Evolutionary conservation across 2,329 filamentous ascomycete genomes (phyloP).

Genomic region (Colletotrichum scovillei): DNA sequence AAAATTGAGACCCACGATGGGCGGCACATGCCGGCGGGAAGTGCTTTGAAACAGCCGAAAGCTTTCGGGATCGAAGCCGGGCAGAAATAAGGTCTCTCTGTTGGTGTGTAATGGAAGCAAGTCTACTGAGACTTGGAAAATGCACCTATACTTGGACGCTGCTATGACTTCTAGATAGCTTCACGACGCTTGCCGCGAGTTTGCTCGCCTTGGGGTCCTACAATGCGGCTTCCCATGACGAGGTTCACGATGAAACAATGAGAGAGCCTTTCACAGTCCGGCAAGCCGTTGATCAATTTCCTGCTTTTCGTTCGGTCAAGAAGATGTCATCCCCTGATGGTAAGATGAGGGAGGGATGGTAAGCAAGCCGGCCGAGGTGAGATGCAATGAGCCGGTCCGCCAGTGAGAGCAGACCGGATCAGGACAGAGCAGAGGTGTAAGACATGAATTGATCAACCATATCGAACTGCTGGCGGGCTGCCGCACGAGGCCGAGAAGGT

Average conservation of each 20-base stretch:
- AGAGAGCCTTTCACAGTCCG: background rate
- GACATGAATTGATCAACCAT: background rate
- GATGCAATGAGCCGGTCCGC: background rate
- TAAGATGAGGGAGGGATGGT: background rate
- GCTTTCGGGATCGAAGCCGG: background rate
- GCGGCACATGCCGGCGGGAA: background rate
- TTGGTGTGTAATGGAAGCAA: background rate
- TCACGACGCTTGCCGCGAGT: background rate
- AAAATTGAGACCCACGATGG: background rate
- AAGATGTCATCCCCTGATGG: background rate
- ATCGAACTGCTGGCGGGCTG: background rate
- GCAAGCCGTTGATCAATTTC: background rate
- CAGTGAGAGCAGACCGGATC: background rate
- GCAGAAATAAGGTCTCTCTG: background rate
- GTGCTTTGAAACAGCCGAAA: background rate
- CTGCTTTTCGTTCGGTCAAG: background rate
- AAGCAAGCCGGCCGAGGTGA: background rate
- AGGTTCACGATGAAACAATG: background rate
- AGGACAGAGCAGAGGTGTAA: background rate
- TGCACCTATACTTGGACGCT: background rate
- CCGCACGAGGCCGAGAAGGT: background rate
- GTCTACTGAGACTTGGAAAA: background rate
- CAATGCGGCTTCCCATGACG: background rate
- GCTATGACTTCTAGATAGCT: background rate
- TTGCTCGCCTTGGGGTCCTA: background rate